Evolutionary conservation across 75 land plant species (phyloP).

Genomic region (Sequoiadendron giganteum): DNA sequence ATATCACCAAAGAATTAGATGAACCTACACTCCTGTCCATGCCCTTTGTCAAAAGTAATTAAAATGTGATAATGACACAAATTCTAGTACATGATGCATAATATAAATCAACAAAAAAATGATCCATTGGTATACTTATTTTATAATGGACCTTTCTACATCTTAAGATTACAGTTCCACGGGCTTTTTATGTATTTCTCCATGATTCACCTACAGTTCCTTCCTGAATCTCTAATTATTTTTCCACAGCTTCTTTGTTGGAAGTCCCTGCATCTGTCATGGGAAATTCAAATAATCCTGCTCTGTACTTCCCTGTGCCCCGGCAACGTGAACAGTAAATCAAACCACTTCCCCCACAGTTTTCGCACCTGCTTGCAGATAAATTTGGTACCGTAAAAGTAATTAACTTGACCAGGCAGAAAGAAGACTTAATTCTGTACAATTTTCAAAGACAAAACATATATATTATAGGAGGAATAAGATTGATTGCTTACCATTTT

Average conservation of each 20-base stretch:
- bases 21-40: too few species aligned
- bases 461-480: neutral
- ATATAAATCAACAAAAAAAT: too few species aligned
- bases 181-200: neutral
- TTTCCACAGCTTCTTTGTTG: neutral
- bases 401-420: neutral
- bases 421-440: neutral
- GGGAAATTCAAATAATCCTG: constrained; percentile 60
- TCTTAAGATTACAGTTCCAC: neutral
- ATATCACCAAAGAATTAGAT: too few species aligned
- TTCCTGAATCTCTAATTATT: neutral
- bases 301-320: constrained; percentile 82
- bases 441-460: neutral
- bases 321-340: constrained; percentile 72
- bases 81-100: too few species aligned
- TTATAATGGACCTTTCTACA: neutral
- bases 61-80: too few species aligned
- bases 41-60: too few species aligned
- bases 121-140: too few species aligned
- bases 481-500: constrained; percentile 56
- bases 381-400: neutral
- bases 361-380: constrained; percentile 56
- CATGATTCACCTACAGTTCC: neutral
- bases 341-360: constrained; percentile 83
- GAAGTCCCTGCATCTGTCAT: neutral